Percentiles rank a stretch among this genome's conserved stretches.
Evolutionary conservation across 164 flowering plant species (phyloP).

Genomic region (Dillenia suffruticosa): DNA sequence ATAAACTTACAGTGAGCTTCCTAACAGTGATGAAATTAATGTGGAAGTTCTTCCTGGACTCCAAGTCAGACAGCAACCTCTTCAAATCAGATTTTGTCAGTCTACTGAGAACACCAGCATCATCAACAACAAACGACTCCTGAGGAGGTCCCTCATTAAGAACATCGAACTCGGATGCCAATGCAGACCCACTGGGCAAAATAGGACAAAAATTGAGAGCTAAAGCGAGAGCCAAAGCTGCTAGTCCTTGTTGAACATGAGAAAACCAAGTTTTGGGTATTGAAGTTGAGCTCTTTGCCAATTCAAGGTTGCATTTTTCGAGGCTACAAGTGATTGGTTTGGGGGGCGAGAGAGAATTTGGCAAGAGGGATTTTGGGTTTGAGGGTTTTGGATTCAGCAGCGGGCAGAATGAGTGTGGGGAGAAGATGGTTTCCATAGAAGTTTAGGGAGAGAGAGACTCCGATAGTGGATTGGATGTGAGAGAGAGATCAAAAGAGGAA

Average conservation of each 20-base stretch:
- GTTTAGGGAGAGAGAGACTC: neutral
- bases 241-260: slow-evolving; percentile 64
- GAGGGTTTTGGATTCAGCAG: slow-evolving; percentile 30
- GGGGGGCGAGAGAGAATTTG: slow-evolving; percentile 20
- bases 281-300: slow-evolving; percentile 20
- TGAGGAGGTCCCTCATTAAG: slow-evolving; percentile 76
- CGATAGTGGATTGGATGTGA: slow-evolving; percentile 8
- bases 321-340: slow-evolving; percentile 37
- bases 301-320: slow-evolving; percentile 20
- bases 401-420: slow-evolving; percentile 62
- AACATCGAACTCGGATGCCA: slow-evolving; percentile 89
- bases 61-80: slow-evolving; percentile 77
- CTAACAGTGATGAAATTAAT: slow-evolving; percentile 83
- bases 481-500: neutral
- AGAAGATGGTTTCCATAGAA: slow-evolving; percentile 81
- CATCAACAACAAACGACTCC: slow-evolving; percentile 79
- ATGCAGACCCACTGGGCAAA: slow-evolving; percentile 31
- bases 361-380: slow-evolving; percentile 14
- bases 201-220: slow-evolving; percentile 68
- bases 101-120: slow-evolving; percentile 91
- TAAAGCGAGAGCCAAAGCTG: slow-evolving; percentile 79
- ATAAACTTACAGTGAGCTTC: slow-evolving; percentile 80
- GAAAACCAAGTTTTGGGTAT: slow-evolving; percentile 53
- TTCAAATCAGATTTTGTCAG: slow-evolving; percentile 85
- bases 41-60: slow-evolving; percentile 73